These are phyloP conservation scores for Plasmodium yoelii DNA, from an alignment of 169 alveolate genomes.

Conservation along the genomic window DNA sequence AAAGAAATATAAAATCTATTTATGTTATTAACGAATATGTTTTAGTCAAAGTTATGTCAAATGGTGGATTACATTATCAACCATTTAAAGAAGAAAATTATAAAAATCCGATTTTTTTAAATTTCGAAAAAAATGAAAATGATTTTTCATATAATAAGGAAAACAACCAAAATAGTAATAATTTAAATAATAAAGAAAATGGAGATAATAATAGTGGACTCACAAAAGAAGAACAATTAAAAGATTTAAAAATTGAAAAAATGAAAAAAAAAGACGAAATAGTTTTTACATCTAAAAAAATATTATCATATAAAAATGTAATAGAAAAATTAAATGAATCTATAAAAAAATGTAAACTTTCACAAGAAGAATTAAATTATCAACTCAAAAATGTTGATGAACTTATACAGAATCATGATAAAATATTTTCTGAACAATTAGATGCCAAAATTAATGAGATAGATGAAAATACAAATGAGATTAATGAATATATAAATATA, in stretches of 20 bases:
- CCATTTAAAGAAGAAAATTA: conserved; percentile 62
- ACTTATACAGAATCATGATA: conserved; percentile 38
- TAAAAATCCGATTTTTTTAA: conserved; percentile 13
- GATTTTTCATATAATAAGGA: background rate
- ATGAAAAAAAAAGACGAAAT: conserved; percentile 39
- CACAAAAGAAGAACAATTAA: conserved; percentile 33
- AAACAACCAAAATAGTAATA: background rate
- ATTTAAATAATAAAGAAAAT: conserved; percentile 1
- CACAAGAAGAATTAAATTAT: conserved; percentile 55
- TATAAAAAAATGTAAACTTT: conserved; percentile 29
- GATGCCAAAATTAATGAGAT: conserved; percentile 63
- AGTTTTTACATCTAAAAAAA: conserved; percentile 9
- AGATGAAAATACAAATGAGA: conserved; percentile 10
- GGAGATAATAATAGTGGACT: no score
- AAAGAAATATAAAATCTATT: conserved; percentile 28
- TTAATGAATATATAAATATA: conserved; percentile 22
- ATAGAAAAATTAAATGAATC: conserved; percentile 46
- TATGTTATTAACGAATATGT: conserved; percentile 64
- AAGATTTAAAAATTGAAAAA: conserved; percentile 39
- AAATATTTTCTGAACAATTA: conserved; percentile 58
- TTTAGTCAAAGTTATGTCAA: conserved; percentile 33
- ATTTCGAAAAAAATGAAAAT: background rate
- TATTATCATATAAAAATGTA: conserved; percentile 32
- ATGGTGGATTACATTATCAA: conserved; percentile 50
- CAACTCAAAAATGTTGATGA: conserved; percentile 53